These are phyloP conservation scores for Nicotiana attenuata DNA, from an alignment of 257 asterid genomes.

Conservation along the genomic window DNA sequence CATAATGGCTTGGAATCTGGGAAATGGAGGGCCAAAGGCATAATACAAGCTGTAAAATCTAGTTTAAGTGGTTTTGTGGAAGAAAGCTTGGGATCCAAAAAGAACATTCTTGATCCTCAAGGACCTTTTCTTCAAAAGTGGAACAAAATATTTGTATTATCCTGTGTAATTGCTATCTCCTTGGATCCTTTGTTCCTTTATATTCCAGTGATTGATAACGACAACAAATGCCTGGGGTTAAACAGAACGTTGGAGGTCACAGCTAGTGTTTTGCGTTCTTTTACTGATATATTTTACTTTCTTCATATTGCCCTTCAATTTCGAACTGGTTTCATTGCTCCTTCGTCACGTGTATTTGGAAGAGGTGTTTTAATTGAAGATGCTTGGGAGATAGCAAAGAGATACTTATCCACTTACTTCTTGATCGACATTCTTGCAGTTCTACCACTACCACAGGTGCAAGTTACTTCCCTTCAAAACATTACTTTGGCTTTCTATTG, in stretches of 20 bases:
- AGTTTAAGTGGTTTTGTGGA: conserved; percentile 37
- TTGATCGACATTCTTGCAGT: conserved; percentile 87
- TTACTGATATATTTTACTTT: conserved; percentile 82
- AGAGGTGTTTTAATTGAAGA: conserved; percentile 95
- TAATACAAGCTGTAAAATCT: conserved; percentile 55
- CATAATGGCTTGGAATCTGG: conserved; percentile 49
- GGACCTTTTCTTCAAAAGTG: conserved; percentile 89
- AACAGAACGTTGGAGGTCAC: conserved; percentile 64
- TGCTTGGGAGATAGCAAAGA: conserved; percentile 87
- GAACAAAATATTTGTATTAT: conserved; percentile 86
- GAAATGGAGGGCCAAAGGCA: conserved; percentile 46
- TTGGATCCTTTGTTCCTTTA: conserved; percentile 94
- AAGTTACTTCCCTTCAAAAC: conserved; percentile 3
- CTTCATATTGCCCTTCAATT: conserved; percentile 87
- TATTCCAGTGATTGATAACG: conserved; percentile 63
- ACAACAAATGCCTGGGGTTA: conserved; percentile 71
- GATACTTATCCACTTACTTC: conserved; percentile 79
- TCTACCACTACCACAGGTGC: conserved; percentile 96
- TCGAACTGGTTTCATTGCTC: conserved; percentile 93
- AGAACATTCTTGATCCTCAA: conserved; percentile 83
- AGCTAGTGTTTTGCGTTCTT: conserved; percentile 70
- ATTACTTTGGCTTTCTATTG: neutral
- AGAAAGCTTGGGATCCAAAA: conserved; percentile 44
- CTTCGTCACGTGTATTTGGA: conserved; percentile 93
- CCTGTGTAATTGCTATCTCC: conserved; percentile 84